Conservation (phyloP, 2,329 filamentous ascomycete species). For the Aspergillus versicolor region DNA sequence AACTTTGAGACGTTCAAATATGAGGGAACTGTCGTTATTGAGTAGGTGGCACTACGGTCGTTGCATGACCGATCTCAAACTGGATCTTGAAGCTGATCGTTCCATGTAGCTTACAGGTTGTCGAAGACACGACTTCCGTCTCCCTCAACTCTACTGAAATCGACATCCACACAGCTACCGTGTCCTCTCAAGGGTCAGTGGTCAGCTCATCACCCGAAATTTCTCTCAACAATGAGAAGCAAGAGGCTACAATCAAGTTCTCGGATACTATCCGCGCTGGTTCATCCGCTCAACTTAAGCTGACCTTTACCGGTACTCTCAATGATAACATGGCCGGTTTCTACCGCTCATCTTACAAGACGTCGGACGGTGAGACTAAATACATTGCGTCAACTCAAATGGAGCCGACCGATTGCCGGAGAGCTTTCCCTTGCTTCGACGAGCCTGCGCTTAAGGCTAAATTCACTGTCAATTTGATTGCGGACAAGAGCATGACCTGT, state of each 20-base stretch:
- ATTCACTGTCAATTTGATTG: constrained; percentile 87
- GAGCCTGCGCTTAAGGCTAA: constrained; percentile 91
- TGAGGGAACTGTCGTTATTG: constrained; percentile 78
- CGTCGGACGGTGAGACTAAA: constrained; percentile 71
- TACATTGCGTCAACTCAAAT: constrained; percentile 92
- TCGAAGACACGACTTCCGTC: constrained; percentile 79
- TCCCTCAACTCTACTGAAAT: constrained; percentile 86
- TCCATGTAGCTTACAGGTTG: constrained; percentile 66
- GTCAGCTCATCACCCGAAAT: constrained; percentile 65
- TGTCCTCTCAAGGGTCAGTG: constrained; percentile 58
- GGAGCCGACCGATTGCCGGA: constrained; percentile 90
- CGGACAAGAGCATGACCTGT: constrained; percentile 86
- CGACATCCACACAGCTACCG: constrained; percentile 71
- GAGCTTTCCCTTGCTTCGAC: constrained; percentile 95
- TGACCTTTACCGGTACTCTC: constrained; percentile 74
- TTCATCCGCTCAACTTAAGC: constrained; percentile 72
- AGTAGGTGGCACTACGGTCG: constrained; percentile 49
- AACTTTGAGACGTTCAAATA: constrained; percentile 86
- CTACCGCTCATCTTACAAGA: constrained; percentile 93
- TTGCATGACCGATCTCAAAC: not conserved
- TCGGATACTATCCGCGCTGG: constrained; percentile 70
- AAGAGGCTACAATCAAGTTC: constrained; percentile 80
- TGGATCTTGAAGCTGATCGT: constrained; percentile 4
- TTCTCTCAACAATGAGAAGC: constrained; percentile 72
- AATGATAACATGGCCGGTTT: constrained; percentile 98